Evolutionary conservation across 345 rosid genomes (phyloP).

Genomic region (Carallia brachiata): DNA sequence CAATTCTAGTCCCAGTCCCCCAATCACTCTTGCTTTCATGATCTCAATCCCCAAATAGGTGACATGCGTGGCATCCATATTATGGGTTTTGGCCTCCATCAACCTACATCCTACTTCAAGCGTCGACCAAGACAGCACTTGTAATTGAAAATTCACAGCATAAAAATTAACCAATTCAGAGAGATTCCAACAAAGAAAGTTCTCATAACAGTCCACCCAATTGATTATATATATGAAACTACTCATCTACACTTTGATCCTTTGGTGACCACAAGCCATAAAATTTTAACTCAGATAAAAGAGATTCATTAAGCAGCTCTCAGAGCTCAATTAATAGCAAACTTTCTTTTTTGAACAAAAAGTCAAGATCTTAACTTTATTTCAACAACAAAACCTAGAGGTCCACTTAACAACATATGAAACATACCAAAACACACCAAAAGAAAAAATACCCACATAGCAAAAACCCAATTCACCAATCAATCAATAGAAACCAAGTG

Average conservation of each 20-base stretch:
- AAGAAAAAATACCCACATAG: slow-evolving; percentile 1
- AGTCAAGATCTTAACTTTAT: slow-evolving; percentile 13
- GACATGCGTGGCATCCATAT: too few relatives aligned
- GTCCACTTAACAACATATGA: slow-evolving; percentile 1
- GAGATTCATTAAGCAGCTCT: background rate
- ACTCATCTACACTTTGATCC: too few relatives aligned
- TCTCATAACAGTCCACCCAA: background rate
- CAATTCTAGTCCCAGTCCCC: background rate
- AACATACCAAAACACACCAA: background rate
- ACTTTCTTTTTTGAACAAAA: background rate
- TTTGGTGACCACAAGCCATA: background rate
- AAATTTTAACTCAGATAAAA: slow-evolving; percentile 3
- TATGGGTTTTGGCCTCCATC: too few relatives aligned
- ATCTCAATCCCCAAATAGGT: too few relatives aligned
- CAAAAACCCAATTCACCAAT: background rate
- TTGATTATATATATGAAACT: background rate
- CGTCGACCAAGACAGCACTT: background rate
- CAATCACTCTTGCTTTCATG: too few relatives aligned
- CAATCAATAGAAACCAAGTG: background rate
- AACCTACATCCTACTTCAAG: background rate
- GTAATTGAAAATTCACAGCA: too few relatives aligned
- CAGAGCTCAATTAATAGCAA: background rate
- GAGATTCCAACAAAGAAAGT: background rate
- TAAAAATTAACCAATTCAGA: background rate
- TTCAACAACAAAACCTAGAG: slow-evolving; percentile 3